phyloP scores from a whole-genome alignment of 306 rosid genomes.

The Prinsepia uniflora region DNA sequence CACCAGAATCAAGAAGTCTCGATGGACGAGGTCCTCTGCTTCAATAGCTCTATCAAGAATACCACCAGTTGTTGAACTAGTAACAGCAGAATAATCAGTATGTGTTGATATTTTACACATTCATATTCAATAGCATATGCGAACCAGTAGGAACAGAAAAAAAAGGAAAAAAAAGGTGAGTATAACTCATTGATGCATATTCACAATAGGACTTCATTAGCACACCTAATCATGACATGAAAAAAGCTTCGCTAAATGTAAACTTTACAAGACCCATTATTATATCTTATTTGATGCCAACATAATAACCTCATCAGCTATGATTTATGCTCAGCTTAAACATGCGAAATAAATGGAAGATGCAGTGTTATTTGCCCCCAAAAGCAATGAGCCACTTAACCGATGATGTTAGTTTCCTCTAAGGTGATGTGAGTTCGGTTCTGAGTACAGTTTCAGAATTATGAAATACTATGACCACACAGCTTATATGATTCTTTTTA shows the following conservation, averaged over 20 bases:
- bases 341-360: background rate
- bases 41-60: slow-evolving; percentile 73
- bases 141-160: background rate
- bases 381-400: no score
- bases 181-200: background rate
- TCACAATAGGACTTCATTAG: background rate
- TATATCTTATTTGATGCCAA: background rate
- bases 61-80: slow-evolving; percentile 71
- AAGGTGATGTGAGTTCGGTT: no score
- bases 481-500: no score
- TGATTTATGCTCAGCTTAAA: background rate
- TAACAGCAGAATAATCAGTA: slow-evolving; percentile 13
- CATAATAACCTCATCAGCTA: background rate
- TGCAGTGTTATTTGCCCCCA: background rate
- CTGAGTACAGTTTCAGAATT: no score
- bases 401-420: no score
- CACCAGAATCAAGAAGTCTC: slow-evolving; percentile 86
- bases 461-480: no score
- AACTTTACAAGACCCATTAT: background rate
- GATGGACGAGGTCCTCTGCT: slow-evolving; percentile 71
- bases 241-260: background rate
- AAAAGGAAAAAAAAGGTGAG: background rate
- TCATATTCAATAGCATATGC: background rate
- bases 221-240: background rate
- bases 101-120: background rate